A percentile compares a stretch with the other conserved stretches of the same genome.
Conservation (phyloP, 2,329 filamentous ascomycete species). For the Aspergillus fructus region DNA sequence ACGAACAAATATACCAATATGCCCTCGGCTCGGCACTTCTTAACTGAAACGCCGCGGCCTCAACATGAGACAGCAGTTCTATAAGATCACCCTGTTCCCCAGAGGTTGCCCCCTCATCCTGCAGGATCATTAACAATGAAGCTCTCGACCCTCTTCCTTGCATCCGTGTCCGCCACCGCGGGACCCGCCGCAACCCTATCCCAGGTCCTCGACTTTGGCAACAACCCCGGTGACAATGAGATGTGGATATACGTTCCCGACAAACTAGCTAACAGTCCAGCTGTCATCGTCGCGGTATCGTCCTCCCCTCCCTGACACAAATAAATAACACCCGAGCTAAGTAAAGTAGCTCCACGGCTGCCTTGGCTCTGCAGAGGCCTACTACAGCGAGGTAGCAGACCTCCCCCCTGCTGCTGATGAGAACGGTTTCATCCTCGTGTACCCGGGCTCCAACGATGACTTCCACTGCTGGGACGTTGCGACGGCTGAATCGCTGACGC, state of each 20-base stretch:
- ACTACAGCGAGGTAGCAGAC: background rate
- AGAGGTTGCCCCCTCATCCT: no score
- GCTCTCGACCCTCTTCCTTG: background rate
- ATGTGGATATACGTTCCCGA: conserved; percentile 11
- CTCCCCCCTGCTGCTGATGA: conserved; percentile 3
- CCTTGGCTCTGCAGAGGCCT: conserved; percentile 1
- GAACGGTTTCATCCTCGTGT: conserved; percentile 8
- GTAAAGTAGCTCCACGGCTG: conserved; percentile 8
- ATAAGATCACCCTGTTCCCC: no score
- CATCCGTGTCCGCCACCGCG: background rate
- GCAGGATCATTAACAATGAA: background rate
- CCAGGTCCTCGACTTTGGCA: conserved; percentile 3
- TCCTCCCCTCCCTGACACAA: background rate
- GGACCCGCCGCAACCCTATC: background rate
- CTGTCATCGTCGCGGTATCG: background rate
- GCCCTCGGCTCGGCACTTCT: no score
- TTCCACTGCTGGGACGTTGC: conserved; percentile 12
- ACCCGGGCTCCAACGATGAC: conserved; percentile 6
- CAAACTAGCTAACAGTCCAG: background rate
- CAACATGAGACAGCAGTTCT: no score
- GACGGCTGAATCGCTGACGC: background rate
- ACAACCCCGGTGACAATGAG: conserved; percentile 3
- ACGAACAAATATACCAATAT: no score
- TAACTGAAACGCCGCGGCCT: no score
- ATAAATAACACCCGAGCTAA: no score